Evolutionary conservation across 768 basidiomycete species (phyloP), one percentile per base, ranked within the genome.

Genomic region (Cyclocybe cylindracea): DNA sequence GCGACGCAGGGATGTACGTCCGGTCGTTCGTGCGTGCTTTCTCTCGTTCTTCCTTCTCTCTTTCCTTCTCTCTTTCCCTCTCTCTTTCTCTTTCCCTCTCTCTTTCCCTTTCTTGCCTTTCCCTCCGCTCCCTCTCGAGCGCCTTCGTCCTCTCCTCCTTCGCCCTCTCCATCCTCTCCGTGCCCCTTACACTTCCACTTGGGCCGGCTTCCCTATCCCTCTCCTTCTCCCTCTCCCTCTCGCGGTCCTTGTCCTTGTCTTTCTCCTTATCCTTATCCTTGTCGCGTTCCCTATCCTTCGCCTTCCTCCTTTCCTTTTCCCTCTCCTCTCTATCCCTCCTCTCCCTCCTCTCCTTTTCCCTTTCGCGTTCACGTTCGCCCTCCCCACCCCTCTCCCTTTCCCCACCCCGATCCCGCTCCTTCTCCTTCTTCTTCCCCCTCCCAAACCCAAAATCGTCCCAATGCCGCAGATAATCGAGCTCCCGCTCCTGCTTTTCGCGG

Each of bases 71-170:
- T n/a, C n/a, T n/a, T n/a, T n/a, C n/a, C n/a, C n/a, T n/a, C n/a
- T n/a, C n/a, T n/a, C n/a, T n/a, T n/a, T n/a, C n/a, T n/a, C n/a
- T n/a, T n/a, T n/a, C n/a, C n/a, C 31, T 18, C 56, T 50, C 75
- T 78, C 83, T 50, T 29, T 61, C 60, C 43, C 56, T 47, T n/a
- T n/a, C n/a, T n/a, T n/a, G n/a, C 8, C 48, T 33, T 43, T 57
- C 54, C 19, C 43, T 24, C 8, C 52, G 50, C 40, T 56, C 54
- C 47, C 53, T n/a, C n/a, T n/a, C n/a, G n/a, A n/a, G n/a, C n/a
- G n/a, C n/a, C n/a, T n/a, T n/a, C n/a, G n/a, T n/a, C 55, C 46
- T 51, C 53, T 11, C 34, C 44, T 19, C 48, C 18, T 5, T 35
- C 36, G 4, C 2, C 38, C 9, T 48, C 46, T 3, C 44, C 46